A percentile compares a stretch with the other conserved stretches of the same genome.
phyloP scores from a whole-genome alignment of 768 basidiomycete species.

The Strobilomyces confusus region DNA sequence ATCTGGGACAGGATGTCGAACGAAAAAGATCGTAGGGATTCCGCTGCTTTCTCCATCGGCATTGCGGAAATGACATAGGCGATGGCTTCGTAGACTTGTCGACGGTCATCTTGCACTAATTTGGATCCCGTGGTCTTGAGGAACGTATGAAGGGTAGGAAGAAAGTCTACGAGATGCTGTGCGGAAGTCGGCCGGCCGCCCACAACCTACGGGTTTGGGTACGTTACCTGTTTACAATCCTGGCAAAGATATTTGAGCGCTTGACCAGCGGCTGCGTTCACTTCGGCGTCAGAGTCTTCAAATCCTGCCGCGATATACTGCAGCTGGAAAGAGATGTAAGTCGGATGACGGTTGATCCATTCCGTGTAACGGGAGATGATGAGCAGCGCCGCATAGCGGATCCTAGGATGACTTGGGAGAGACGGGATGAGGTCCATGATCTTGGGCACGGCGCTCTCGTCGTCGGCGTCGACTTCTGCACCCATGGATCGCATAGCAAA shows the following conservation, averaged over 20 bases:
- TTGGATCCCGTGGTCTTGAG: slow-evolving; percentile 74
- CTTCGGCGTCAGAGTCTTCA: slow-evolving; percentile 73
- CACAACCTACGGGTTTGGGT: background rate
- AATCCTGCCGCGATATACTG: slow-evolving; percentile 93
- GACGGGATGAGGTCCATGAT: slow-evolving; percentile 93
- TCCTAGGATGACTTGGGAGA: slow-evolving; percentile 83
- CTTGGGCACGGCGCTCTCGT: slow-evolving; percentile 85
- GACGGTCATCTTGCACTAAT: slow-evolving; percentile 79
- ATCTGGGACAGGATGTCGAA: slow-evolving; percentile 78
- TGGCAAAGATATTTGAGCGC: slow-evolving; percentile 96
- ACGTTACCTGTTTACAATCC: slow-evolving; percentile 80
- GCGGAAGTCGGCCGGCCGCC: slow-evolving; percentile 1
- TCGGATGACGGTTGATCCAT: slow-evolving; percentile 89
- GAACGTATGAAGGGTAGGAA: slow-evolving; percentile 90
- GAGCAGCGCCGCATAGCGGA: slow-evolving; percentile 92
- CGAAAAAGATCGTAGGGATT: slow-evolving; percentile 82
- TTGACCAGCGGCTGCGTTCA: slow-evolving; percentile 91
- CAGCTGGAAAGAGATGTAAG: slow-evolving; percentile 80
- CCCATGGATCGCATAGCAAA: slow-evolving; percentile 99
- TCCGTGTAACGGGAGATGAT: slow-evolving; percentile 96
- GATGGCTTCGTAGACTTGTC: slow-evolving; percentile 94
- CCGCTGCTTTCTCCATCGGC: slow-evolving; percentile 84
- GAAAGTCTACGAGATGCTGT: slow-evolving; percentile 86
- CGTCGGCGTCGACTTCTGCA: slow-evolving; percentile 79
- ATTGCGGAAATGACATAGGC: slow-evolving; percentile 93